Evolutionary conservation across 768 basidiomycete species (phyloP).

Genomic region (Amanita muscaria): DNA sequence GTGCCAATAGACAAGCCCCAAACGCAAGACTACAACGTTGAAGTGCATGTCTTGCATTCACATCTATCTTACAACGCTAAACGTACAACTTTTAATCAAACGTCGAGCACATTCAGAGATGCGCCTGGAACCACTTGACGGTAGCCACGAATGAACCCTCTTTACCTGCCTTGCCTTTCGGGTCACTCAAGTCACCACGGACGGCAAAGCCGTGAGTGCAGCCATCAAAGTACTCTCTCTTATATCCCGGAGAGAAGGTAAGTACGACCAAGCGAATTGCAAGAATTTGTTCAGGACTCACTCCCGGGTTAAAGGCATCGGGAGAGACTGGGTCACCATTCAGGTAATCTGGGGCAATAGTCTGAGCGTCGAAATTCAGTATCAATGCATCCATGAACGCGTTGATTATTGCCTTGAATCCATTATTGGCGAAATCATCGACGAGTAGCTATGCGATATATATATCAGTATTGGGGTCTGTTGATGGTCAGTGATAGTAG

Average conservation of each 20-base stretch:
- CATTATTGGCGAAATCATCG: conserved; percentile 37
- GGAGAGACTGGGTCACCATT: conserved; percentile 34
- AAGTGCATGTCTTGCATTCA: no score
- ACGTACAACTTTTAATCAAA: no score
- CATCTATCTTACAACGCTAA: no score
- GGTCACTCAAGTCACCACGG: conserved; percentile 39
- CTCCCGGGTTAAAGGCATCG: conserved; percentile 22
- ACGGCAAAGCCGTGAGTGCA: no score
- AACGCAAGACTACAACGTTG: no score
- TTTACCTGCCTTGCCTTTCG: conserved; percentile 50
- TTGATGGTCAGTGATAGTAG: background rate
- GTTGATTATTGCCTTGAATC: conserved; percentile 22
- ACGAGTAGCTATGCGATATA: conserved; percentile 26
- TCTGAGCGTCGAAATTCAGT: conserved; percentile 13
- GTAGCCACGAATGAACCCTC: conserved; percentile 53
- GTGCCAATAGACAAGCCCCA: no score
- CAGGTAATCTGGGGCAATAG: conserved; percentile 33
- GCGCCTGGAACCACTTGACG: conserved; percentile 41
- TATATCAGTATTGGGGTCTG: conserved; percentile 6
- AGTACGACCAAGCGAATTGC: background rate
- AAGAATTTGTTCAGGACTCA: background rate
- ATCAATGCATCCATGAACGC: conserved; percentile 16
- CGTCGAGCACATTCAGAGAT: no score
- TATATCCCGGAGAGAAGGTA: conserved; percentile 40
- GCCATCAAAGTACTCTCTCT: conserved; percentile 37